Evolutionary conservation across 345 rosid species (phyloP).

Genomic region (Cochlearia excelsa): DNA sequence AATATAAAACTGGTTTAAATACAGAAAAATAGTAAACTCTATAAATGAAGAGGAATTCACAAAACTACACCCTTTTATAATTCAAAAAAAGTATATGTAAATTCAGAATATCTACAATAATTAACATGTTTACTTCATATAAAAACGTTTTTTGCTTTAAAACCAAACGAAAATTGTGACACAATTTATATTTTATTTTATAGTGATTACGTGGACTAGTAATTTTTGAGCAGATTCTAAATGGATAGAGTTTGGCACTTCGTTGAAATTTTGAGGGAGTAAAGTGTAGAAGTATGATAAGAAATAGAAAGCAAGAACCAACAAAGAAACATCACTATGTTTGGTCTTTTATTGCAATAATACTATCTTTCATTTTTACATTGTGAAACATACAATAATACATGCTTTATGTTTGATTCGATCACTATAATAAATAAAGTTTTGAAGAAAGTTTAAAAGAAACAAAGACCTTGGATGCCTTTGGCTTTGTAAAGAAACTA

Average conservation of each 20-base stretch:
- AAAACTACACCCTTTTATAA: too few species aligned
- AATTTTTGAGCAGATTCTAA: neutral
- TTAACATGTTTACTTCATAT: too few species aligned
- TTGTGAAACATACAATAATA: slow-evolving; percentile 18
- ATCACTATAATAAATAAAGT: slow-evolving; percentile 16
- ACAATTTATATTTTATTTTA: too few species aligned
- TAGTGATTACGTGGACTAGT: too few species aligned
- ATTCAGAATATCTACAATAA: too few species aligned
- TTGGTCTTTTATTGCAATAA: slow-evolving; percentile 12
- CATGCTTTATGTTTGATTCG: slow-evolving; percentile 28
- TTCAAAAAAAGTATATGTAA: too few species aligned
- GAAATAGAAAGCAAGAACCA: slow-evolving; percentile 11
- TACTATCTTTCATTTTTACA: neutral
- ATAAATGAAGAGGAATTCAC: too few species aligned
- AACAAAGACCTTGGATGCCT: slow-evolving; percentile 30
- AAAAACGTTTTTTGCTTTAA: too few species aligned
- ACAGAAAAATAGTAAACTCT: too few species aligned
- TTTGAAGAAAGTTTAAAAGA: slow-evolving; percentile 9
- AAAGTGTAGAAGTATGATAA: slow-evolving; percentile 14
- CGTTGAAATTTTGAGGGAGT: slow-evolving; percentile 21
- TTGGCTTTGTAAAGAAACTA: slow-evolving; percentile 21
- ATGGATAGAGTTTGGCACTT: slow-evolving; percentile 28
- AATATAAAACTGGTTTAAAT: too few species aligned
- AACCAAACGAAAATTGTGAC: too few species aligned
- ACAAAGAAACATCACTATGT: slow-evolving; percentile 8